Evolutionary conservation across 768 basidiomycete genomes (phyloP).

Genomic region (Termitomyces sp.): DNA sequence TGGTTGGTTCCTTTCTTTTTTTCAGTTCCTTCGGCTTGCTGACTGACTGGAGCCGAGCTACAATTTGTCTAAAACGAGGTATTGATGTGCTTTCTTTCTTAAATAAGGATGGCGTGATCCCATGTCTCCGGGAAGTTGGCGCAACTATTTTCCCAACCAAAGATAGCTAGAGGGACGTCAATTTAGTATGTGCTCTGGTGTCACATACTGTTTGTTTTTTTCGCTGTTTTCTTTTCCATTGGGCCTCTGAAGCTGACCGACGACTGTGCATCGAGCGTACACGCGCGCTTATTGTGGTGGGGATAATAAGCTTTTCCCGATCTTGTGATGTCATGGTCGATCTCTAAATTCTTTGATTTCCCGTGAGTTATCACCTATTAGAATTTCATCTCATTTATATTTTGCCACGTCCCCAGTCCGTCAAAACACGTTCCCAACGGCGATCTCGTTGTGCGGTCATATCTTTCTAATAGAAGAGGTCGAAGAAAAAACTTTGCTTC

Average conservation of each 20-base stretch:
- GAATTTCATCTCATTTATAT: background rate
- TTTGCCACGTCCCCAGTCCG: background rate
- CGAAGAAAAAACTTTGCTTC: background rate
- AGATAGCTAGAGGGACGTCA: background rate
- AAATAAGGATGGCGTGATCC: background rate
- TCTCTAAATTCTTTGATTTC: background rate
- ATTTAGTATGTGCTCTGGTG: too few species aligned
- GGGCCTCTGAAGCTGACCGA: background rate
- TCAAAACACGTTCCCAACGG: background rate
- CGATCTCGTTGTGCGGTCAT: background rate
- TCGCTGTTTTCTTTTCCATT: too few species aligned
- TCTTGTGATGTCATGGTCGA: background rate
- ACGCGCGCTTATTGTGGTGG: background rate
- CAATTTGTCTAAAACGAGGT: background rate
- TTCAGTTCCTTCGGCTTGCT: background rate
- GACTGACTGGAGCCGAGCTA: background rate
- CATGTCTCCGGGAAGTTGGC: background rate
- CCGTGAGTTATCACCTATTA: background rate
- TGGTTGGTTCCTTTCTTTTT: too few species aligned
- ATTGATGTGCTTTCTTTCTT: background rate
- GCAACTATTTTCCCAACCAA: background rate
- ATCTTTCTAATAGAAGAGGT: background rate
- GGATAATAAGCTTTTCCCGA: background rate
- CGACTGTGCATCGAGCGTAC: background rate
- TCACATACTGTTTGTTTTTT: too few species aligned